Conservation (phyloP, 2,329 filamentous ascomycete genomes). For the Fusarium chaquense region DNA sequence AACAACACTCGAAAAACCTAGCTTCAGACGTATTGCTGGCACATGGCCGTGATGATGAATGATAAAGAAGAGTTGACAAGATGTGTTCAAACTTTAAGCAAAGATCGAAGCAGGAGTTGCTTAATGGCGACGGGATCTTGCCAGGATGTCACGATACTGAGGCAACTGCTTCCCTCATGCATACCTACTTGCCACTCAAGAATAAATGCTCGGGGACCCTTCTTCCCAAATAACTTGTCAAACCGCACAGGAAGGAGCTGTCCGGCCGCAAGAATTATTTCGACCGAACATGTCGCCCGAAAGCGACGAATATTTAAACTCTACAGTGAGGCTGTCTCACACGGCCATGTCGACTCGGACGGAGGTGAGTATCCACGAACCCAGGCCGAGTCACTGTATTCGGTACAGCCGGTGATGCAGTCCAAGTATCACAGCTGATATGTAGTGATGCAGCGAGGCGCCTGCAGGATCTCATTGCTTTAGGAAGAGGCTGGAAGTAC, state of each 20-base stretch:
- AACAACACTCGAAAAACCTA: constrained; percentile 52
- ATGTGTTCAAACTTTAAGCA: neutral
- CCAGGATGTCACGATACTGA: constrained; percentile 15
- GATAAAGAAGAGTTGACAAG: constrained; percentile 40
- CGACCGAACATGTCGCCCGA: constrained; percentile 6
- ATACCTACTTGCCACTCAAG: neutral
- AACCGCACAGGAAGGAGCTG: constrained; percentile 9
- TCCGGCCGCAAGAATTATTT: constrained; percentile 7
- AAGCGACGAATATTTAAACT: constrained; percentile 4
- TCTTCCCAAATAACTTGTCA: constrained; percentile 15
- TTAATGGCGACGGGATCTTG: neutral
- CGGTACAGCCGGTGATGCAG: constrained; percentile 26
- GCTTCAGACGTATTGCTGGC: constrained; percentile 50
- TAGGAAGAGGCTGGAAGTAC: constrained; percentile 7
- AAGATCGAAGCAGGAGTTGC: neutral
- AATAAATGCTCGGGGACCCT: neutral
- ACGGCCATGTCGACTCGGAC: constrained; percentile 12
- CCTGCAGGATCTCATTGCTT: constrained; percentile 18
- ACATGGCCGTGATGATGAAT: constrained; percentile 53
- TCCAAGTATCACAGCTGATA: constrained; percentile 25
- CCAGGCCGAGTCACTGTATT: constrained; percentile 3
- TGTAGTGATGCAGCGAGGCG: constrained; percentile 31
- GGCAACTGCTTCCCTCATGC: neutral
- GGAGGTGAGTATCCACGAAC: constrained; percentile 5
- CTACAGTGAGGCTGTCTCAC: constrained; percentile 12